These are phyloP conservation scores for Alternaria panax DNA, from an alignment of 2,329 filamentous ascomycete genomes.

Conservation along the genomic window DNA sequence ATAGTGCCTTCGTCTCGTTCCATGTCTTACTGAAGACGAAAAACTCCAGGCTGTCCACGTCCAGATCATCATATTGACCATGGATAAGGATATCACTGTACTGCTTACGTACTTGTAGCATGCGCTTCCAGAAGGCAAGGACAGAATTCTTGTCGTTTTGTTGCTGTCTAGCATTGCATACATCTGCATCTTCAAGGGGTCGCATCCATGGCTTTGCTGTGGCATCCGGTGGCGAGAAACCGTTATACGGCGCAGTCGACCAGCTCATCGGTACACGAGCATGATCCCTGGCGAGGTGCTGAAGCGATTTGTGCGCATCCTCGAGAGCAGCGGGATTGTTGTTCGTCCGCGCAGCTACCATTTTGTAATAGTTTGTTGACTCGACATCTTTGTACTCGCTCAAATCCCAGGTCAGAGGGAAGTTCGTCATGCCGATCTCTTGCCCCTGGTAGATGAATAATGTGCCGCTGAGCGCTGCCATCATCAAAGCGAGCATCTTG, in stretches of 20 bases:
- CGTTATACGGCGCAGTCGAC: slow-evolving; percentile 63
- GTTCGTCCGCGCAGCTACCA: slow-evolving; percentile 37
- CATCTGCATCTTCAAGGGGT: slow-evolving; percentile 61
- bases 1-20: slow-evolving; percentile 38
- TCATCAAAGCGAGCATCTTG: slow-evolving; percentile 59
- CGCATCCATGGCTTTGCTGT: slow-evolving; percentile 67
- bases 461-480: slow-evolving; percentile 58
- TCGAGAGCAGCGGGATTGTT: slow-evolving; percentile 50
- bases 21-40: slow-evolving; percentile 58
- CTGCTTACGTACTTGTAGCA: slow-evolving; percentile 63
- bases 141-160: slow-evolving; percentile 54
- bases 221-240: slow-evolving; percentile 61
- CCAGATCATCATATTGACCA: slow-evolving; percentile 64
- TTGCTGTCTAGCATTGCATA: slow-evolving; percentile 67
- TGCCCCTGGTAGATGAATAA: slow-evolving; percentile 61
- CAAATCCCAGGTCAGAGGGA: slow-evolving; percentile 53
- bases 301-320: slow-evolving; percentile 61
- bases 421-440: slow-evolving; percentile 61
- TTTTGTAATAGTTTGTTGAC: slow-evolving; percentile 60
- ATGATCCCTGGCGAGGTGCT: slow-evolving; percentile 70
- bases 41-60: slow-evolving; percentile 61
- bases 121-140: slow-evolving; percentile 67
- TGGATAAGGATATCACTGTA: slow-evolving; percentile 67
- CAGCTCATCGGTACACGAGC: slow-evolving; percentile 74
- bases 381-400: slow-evolving; percentile 62